Evolutionary conservation across 2,329 filamentous ascomycete species (phyloP).

Genomic region (Aureobasidium subglaciale): DNA sequence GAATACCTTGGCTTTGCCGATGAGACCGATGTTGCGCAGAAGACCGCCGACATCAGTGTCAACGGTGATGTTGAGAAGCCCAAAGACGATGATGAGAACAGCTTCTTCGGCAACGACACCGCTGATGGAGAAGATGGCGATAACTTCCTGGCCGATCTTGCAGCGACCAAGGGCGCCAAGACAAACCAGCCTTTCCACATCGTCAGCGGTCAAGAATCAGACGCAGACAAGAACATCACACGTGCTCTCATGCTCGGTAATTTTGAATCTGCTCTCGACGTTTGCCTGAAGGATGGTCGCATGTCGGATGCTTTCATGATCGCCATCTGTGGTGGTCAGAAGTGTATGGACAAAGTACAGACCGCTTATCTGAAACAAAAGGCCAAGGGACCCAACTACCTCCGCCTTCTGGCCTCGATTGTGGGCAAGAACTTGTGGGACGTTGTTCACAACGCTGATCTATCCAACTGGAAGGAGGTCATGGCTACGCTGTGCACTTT

Average conservation of each 20-base stretch:
- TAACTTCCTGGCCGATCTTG: conserved; percentile 77
- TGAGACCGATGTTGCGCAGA: conserved; percentile 41
- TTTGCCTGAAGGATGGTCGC: conserved; percentile 72
- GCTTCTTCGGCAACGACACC: conserved; percentile 67
- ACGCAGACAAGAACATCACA: conserved; percentile 80
- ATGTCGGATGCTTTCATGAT: conserved; percentile 97
- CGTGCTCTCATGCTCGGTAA: conserved; percentile 81
- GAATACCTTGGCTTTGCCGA: conserved; percentile 84
- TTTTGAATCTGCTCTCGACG: conserved; percentile 81
- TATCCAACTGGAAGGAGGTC: conserved; percentile 91
- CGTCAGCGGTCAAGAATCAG: conserved; percentile 73
- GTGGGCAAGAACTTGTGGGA: conserved; percentile 98
- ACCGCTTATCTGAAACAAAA: conserved; percentile 81
- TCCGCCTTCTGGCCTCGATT: conserved; percentile 82
- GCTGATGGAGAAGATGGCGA: conserved; percentile 57
- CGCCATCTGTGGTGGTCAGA: conserved; percentile 90
- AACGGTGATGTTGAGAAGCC: conserved; percentile 50
- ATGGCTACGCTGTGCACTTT: conserved; percentile 96
- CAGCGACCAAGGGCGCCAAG: conserved; percentile 83
- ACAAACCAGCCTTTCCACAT: conserved; percentile 93
- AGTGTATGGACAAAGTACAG: conserved; percentile 90
- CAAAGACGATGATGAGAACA: conserved; percentile 31
- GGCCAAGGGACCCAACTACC: conserved; percentile 77
- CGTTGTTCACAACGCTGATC: conserved; percentile 89
- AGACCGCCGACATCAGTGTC: conserved; percentile 30